phyloP scores from a whole-genome alignment of 2,329 filamentous ascomycete species.

The Ophiostoma tasmaniense region DNA sequence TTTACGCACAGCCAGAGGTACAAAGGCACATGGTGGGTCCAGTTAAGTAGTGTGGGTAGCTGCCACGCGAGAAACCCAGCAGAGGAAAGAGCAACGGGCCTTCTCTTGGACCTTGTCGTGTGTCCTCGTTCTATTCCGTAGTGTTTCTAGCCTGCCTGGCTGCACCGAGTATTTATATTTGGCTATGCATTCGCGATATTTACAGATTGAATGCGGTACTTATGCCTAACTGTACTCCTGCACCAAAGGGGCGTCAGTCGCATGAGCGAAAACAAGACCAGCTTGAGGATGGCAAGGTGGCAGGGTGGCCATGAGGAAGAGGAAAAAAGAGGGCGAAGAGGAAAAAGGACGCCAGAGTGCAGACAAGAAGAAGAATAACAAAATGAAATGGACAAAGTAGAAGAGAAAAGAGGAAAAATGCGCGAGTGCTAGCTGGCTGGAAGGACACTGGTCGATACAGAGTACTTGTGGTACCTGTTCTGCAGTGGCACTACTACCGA shows the following conservation, averaged over 20 bases:
- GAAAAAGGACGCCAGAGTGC: not conserved
- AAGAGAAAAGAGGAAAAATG: not conserved
- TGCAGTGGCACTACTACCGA: not conserved
- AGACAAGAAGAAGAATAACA: not conserved
- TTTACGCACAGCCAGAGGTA: not conserved
- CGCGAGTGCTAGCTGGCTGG: not conserved
- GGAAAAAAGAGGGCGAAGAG: not conserved
- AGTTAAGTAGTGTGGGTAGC: not conserved
- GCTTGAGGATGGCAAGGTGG: no score
- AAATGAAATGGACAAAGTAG: not conserved
- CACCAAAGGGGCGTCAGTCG: not conserved
- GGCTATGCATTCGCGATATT: not conserved
- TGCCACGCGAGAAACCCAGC: constrained; percentile 8
- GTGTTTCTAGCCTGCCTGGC: not conserved
- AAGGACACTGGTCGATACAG: not conserved
- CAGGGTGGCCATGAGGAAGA: not conserved
- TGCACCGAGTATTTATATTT: not conserved
- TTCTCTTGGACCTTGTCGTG: not conserved
- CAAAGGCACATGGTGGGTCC: not conserved
- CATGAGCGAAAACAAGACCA: not conserved
- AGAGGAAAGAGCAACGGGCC: not conserved
- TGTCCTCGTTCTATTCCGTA: not conserved
- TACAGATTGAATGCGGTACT: not conserved
- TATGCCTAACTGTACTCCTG: not conserved
- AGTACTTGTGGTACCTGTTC: not conserved